Evolutionary conservation across 169 alveolate genomes (phyloP), one percentile per base, ranked within the genome.

Genomic region (Ichthyophthirius multifiliis): DNA sequence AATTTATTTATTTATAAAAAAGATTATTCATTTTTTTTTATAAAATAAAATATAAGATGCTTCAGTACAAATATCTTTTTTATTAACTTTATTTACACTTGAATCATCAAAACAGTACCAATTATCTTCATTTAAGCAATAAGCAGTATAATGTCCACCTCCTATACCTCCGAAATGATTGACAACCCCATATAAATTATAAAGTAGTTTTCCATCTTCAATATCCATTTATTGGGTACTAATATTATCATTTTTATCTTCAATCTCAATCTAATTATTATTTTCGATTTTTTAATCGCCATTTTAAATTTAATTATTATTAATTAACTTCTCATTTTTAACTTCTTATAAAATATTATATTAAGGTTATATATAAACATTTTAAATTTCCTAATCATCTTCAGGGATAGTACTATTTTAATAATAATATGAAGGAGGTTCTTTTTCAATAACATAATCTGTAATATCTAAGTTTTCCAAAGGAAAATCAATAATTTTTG

Each of bases 71-170:
- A 89, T 5, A 12, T 34, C 15, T 12, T 63, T 45, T 39, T 10
- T 35, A 74, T 73, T 39, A 12, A 73, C 64, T 23, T 79, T 45
- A 44, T 65, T 76, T 3, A 83, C 85, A 32, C 62, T 44, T 1
- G 82, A 27, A 48, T 75, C 97, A 86, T 94, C 90, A 75, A 88
- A 94, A 30, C 90, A 88, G 81, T 81, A 86, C 96, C 97, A 94
- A 64, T 75, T 84, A 3, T 76, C 75, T 18, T 82, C 89, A 67
- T 92, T 91, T 83, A 84, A 84, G 35, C 90, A 87, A 86, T 82
- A 92, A 15, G 96, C 96, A 37, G 94, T 92, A 71, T 94, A 94
- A 64, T 94, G 97, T 3, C 97, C 97, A 9, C 83, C 84, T 16
- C 90, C 88, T 39, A 91, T 48, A 5, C 87, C 75, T 18, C 97